Conservation (phyloP, 2,329 filamentous ascomycete genomes). For the Penicillium sp. region DNA sequence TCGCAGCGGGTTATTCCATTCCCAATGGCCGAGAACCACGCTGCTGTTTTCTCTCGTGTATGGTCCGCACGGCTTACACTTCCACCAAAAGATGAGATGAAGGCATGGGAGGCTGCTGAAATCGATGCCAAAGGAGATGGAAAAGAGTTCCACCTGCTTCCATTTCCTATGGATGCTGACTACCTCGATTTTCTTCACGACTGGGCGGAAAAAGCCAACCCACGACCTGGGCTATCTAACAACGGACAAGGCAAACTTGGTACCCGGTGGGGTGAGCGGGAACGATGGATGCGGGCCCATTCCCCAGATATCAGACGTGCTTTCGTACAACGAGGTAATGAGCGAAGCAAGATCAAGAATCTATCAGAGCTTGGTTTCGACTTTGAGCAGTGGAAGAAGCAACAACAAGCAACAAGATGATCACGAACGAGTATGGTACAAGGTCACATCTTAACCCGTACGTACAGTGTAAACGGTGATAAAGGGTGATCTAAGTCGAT, state of each 20-base stretch:
- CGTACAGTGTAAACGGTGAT: neutral
- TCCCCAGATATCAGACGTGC: constrained; percentile 62
- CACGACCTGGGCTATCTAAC: constrained; percentile 35
- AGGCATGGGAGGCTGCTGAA: constrained; percentile 52
- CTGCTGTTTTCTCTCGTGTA: constrained; percentile 64
- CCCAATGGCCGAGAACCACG: constrained; percentile 68
- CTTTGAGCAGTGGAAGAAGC: constrained; percentile 39
- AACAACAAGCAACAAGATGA: constrained; percentile 18
- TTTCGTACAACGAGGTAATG: constrained; percentile 59
- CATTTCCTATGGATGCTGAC: constrained; percentile 42
- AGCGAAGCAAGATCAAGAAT: constrained; percentile 49
- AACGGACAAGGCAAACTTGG: constrained; percentile 55
- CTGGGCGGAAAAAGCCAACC: constrained; percentile 34
- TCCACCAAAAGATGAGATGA: constrained; percentile 58
- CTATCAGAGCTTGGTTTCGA: constrained; percentile 65
- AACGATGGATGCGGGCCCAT: constrained; percentile 62
- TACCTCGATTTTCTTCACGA: constrained; percentile 39
- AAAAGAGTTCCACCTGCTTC: constrained; percentile 47
- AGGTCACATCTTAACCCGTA: neutral
- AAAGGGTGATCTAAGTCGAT: neutral
- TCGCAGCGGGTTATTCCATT: constrained; percentile 84
- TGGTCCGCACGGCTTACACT: constrained; percentile 64
- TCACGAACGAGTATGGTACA: neutral
- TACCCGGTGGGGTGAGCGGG: constrained; percentile 60
- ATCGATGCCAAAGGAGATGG: constrained; percentile 40